Base-by-base conservation (phyloP, 345 rosid genomes). In the Streptanthus diversifolius region DNA sequence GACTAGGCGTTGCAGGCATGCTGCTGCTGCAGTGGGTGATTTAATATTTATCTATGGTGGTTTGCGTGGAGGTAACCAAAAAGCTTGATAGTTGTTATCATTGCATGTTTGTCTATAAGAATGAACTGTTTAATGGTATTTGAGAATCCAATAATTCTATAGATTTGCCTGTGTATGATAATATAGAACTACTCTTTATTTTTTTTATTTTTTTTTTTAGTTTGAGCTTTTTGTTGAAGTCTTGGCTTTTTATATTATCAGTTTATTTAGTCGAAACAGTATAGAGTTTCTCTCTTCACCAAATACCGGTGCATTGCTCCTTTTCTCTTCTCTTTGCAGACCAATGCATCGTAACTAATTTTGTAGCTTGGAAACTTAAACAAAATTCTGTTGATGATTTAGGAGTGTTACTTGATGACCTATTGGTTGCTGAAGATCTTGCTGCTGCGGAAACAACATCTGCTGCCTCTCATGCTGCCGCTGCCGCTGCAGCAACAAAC, bases 1-100 rank as follows among this genome's bases (percentile, higher is more conserved):
- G 80, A 91, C 97, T 7, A 91, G 99, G 84, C 98, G 99, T 64
- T 95, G 97, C 81, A 85, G 99, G 83, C 99, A 95, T 85, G 98
- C 99, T 25, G 96, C 99, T 66, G 96, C 98, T 68, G 99, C 97
- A 48, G 81, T 95, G 75, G 96, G 98, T 72, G 99, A 95, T 69
- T 77, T 95, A 45, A 90, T 95, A 81, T 95, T 88, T 81, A 86
- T 90, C 64, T 95, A 95, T 80, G 99, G 99, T 76, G 98, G 99
- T 74, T 84, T 95, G 58, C 99, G 99, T 73, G 99, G 99, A 44
- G 99, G 99, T 90, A 88, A 86, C 15, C 7, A n/a, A 37, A 47
- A 85, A 71, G 52, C 44, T 74, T 66, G 14, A 22, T 13, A 12
- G 17, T 9, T 35, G 15, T 54, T 73, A 25, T 22, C 48, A 5